Evolutionary conservation across 2,329 filamentous ascomycete genomes (phyloP).

Genomic region (Periconia macrospinosa): DNA sequence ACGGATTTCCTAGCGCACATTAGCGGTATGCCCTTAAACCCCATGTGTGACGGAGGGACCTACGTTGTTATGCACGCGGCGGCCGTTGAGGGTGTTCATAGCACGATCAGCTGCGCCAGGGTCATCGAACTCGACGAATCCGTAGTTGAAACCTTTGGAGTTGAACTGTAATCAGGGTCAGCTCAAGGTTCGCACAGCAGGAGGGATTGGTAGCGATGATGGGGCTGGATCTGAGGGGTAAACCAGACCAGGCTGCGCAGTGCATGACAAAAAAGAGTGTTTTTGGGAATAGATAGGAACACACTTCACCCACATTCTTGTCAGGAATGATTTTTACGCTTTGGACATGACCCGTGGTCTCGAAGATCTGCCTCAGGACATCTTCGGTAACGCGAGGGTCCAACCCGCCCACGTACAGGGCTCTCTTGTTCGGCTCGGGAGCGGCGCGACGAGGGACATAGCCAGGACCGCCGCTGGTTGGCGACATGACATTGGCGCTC

Average conservation of each 20-base stretch:
- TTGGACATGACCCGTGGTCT: conserved; percentile 96
- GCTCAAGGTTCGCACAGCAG: not conserved
- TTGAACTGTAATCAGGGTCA: conserved; percentile 10
- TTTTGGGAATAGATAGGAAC: conserved; percentile 35
- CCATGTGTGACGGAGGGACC: conserved; percentile 36
- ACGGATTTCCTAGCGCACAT: conserved; percentile 76
- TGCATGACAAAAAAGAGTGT: not conserved
- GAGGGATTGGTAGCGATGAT: not conserved
- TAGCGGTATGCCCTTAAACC: conserved; percentile 18
- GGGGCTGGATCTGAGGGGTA: not conserved
- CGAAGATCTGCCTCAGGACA: conserved; percentile 95
- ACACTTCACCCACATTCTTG: conserved; percentile 78
- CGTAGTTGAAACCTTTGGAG: conserved; percentile 93
- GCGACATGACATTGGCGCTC: conserved; percentile 80
- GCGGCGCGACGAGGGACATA: conserved; percentile 82
- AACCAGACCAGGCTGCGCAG: not conserved
- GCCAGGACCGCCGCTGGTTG: conserved; percentile 71
- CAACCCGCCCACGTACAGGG: conserved; percentile 91
- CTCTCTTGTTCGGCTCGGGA: conserved; percentile 97
- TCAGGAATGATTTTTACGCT: conserved; percentile 99
- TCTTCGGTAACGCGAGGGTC: conserved; percentile 96
- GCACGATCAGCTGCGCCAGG: conserved; percentile 94
- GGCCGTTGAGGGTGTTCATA: conserved; percentile 95
- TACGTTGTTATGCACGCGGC: conserved; percentile 93
- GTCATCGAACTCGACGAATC: conserved; percentile 98